Evolutionary conservation across 2,329 filamentous ascomycete species (phyloP).

Genomic region (Plectosphaerella cucumerina): DNA sequence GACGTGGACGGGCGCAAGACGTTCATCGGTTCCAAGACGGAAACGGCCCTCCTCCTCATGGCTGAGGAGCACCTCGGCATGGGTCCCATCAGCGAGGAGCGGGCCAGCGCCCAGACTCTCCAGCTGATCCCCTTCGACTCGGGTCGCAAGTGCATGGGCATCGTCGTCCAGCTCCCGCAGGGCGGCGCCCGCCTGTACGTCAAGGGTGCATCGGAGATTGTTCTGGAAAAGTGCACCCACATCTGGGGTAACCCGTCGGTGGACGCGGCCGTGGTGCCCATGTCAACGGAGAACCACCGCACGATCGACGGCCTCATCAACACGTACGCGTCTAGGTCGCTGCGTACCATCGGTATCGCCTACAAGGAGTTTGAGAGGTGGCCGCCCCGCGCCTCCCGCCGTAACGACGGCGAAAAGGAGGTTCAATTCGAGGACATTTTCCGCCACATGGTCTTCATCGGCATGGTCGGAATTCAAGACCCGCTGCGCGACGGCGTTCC

Average conservation of each 20-base stretch:
- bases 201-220: conserved; percentile 63
- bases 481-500: conserved; percentile 71
- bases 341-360: conserved; percentile 79
- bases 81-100: conserved; percentile 60
- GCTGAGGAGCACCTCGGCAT: conserved; percentile 64
- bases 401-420: conserved; percentile 52
- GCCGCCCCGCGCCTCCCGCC: conserved; percentile 64
- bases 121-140: conserved; percentile 76
- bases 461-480: conserved; percentile 77
- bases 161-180: conserved; percentile 47
- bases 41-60: conserved; percentile 68
- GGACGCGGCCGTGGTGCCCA: conserved; percentile 33
- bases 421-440: conserved; percentile 66
- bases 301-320: conserved; percentile 65
- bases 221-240: conserved; percentile 52
- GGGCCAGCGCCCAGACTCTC: conserved; percentile 53
- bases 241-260: conserved; percentile 44
- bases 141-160: conserved; percentile 67
- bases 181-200: conserved; percentile 53
- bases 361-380: conserved; percentile 82
- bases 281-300: conserved; percentile 50
- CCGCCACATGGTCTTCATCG: conserved; percentile 62
- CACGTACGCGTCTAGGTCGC: conserved; percentile 71
- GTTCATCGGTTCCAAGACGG: conserved; percentile 75
- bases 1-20: conserved; percentile 62